Evolutionary conservation across 106 monocot genomes (phyloP).

Genomic region (Dendrobium chrysotoxum): DNA sequence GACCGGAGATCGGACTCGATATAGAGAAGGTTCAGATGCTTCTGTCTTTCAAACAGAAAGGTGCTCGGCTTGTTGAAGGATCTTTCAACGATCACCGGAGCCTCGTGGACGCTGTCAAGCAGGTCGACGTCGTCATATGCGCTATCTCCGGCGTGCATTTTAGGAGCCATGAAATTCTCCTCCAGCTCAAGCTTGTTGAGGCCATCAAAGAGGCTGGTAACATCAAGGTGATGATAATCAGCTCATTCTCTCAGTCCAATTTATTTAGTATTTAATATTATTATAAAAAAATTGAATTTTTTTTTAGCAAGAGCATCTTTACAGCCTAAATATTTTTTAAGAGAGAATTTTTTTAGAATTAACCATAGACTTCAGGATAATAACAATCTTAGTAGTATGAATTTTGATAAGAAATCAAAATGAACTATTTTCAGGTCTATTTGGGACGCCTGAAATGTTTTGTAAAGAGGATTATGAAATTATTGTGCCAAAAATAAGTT

Average conservation of each 20-base stretch:
- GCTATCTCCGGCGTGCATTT: conserved; percentile 55
- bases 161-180: conserved; percentile 52
- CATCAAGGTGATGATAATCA: conserved; percentile 29
- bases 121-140: conserved; percentile 46
- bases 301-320: too few relatives aligned
- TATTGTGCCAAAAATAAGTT: too few relatives aligned
- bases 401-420: too few relatives aligned
- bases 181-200: conserved; percentile 62
- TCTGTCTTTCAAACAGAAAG: conserved; percentile 41
- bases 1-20: conserved; percentile 44
- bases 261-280: too few relatives aligned
- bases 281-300: too few relatives aligned
- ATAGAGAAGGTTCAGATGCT: conserved; percentile 58
- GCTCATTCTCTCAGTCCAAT: not conserved
- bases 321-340: too few relatives aligned
- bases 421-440: too few relatives aligned
- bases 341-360: too few relatives aligned
- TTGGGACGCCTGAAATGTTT: too few relatives aligned
- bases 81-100: conserved; percentile 50
- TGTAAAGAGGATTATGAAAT: too few relatives aligned
- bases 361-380: too few relatives aligned
- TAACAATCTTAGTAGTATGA: too few relatives aligned
- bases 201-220: conserved; percentile 66
- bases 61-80: conserved; percentile 34
- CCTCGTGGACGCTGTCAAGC: conserved; percentile 45